Evolutionary conservation across 805 yeast species (phyloP), one percentile per base, ranked within the genome.

Genomic region (Saturnispora silvae): DNA sequence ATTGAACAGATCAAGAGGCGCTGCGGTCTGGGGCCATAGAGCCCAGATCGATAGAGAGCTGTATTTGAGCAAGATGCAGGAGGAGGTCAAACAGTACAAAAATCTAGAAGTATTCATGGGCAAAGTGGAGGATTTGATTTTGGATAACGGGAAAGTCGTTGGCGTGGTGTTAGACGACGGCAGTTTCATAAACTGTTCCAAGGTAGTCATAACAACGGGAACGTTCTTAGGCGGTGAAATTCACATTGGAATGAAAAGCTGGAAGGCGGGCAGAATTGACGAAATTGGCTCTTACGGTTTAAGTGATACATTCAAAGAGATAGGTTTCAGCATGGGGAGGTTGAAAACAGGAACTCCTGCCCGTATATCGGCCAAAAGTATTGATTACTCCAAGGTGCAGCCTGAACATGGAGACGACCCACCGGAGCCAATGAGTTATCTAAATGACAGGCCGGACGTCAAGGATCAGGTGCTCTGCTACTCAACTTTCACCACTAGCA

Each of bases 271-370:
- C 0, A 67, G 99, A 45, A 79, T 89, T 20, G 96, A 95, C 4
- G 99, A 92, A 59, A 73, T 67, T 16, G 92, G 97, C 3, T 83
- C 96, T 0, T 81, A 76, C 59, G 97, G 97, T 1, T 68, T 92
- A 18, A 80, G 95, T 25, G 65, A 75, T 32, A 86, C 97, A 1
- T 68, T 92, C 28, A 25, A 25, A 20, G 75, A 74, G 3, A 79
- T 82, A 1, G 95, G 95, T 0, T 89, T 92, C 54, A 64, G 73
- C 42, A 60, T 92, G 36, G 97, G 97, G 0, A 67, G 99, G 39
- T 64, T 92, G 47, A 92, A 92, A 52, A 92, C 99, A 0, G 99
- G 99, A 0, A 92, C 99, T 0, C 99, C 99, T 0, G 95, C 97
- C 2, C 67, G 99, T 41, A 60, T 92, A 19, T 78, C 81, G 32